Percentiles rank a stretch among this genome's conserved stretches.
Evolutionary conservation across 1,284 basidiomycete genomes (phyloP).

Genomic region (Puccinia brachypodii): DNA sequence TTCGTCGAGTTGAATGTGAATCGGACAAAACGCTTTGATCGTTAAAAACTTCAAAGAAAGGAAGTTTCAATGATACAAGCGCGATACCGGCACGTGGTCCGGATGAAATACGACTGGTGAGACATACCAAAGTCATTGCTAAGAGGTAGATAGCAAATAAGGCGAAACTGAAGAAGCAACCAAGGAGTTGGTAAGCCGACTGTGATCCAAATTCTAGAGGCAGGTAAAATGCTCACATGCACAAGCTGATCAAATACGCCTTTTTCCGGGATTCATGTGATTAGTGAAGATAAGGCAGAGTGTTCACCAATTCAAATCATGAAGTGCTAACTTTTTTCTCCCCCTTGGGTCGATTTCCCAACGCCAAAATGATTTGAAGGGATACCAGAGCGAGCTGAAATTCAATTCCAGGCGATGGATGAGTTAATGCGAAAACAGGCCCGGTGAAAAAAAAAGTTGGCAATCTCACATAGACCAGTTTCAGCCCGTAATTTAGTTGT

Average conservation of each 20-base stretch:
- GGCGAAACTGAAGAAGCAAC: slow-evolving; percentile 1
- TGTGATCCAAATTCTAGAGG: background rate
- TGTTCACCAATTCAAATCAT: slow-evolving; percentile 64
- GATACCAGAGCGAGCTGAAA: slow-evolving; percentile 19
- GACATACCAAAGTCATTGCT: slow-evolving; percentile 31
- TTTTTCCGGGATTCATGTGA: background rate
- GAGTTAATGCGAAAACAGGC: background rate
- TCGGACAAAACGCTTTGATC: slow-evolving; percentile 36
- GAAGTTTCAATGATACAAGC: background rate
- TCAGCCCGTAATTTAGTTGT: slow-evolving; percentile 78
- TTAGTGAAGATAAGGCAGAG: slow-evolving; percentile 55
- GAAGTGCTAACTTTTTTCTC: slow-evolving; percentile 75
- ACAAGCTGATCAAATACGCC: slow-evolving; percentile 76
- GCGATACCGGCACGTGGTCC: background rate
- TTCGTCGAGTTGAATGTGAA: slow-evolving; percentile 8
- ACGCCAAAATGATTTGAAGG: slow-evolving; percentile 74
- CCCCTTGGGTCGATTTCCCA: slow-evolving; percentile 89
- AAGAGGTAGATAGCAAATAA: slow-evolving; percentile 36
- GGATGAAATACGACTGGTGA: background rate
- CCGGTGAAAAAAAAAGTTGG: background rate
- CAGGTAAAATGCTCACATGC: slow-evolving; percentile 59
- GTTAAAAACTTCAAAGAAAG: slow-evolving; percentile 19
- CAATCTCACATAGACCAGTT: slow-evolving; percentile 73
- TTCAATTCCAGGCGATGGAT: background rate
- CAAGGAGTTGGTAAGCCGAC: background rate